Base-by-base conservation (phyloP, 2,329 filamentous ascomycete genomes). In the Domatiomyces globalis region DNA sequence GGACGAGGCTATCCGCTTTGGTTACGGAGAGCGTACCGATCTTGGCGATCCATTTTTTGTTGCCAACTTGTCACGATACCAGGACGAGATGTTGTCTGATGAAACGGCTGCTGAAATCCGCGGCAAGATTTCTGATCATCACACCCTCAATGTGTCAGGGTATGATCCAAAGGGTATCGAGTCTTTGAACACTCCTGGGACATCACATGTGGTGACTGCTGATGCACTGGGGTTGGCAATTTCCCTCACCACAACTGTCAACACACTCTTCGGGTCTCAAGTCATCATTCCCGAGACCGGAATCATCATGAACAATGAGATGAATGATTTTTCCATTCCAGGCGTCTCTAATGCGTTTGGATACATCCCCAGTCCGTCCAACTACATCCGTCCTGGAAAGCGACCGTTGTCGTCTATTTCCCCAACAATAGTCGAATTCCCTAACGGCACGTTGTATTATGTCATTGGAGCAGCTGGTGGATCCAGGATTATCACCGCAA, bases 1-100 rank as follows among this genome's bases (percentile, higher is more conserved):
- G 57, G 80, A 87, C 62, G 92, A 96, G 72, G 84, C 88, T 10
- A 87, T 95, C 71, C 79, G 87, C 19, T 96, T 94, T 65, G 88
- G 80, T 2, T 96, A 95, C 64, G 88, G 83, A 3, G 72, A 84
- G 60, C 81, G 88, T 52, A 75, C 80, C n/a, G 75, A 82, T 25
- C 76, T 96, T 0, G 90, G 88, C 4, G 92, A 96, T 65, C 92
- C 90, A 0, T 72, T 70, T 1, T 95, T 84, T 63, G 78, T 94
- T 3, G 58, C 73, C 0, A 78, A 78, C 27, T 71, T 90, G 48
- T 68, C 73, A 7, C 65, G 69, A 6, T 83, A 84, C 58, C 81
- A 95, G 66, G 65, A 73, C 1, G 65, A 73, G 2, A 85, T 96
- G 73, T 67, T 95, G 17, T 77, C 76, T 44, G 68, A 75, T 0